Conservation (phyloP, 805 yeast genomes). For the Wickerhamomyces canadensis region DNA sequence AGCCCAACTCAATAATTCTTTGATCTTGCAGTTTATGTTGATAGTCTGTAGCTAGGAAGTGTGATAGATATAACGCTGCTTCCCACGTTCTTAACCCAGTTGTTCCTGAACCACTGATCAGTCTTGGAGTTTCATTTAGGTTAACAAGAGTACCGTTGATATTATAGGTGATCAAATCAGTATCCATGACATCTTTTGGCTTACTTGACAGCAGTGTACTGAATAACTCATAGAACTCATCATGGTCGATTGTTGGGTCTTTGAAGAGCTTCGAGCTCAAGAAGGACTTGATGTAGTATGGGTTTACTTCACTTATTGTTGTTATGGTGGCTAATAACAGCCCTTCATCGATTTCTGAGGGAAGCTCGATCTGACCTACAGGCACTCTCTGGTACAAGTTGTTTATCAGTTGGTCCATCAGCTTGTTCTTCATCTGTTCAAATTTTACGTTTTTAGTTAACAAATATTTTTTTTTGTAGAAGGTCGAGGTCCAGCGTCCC, state of each 20-base stretch:
- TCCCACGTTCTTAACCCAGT: constrained; percentile 95
- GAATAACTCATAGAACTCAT: constrained; percentile 31
- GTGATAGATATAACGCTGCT: constrained; percentile 67
- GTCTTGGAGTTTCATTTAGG: constrained; percentile 55
- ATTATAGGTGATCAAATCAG: constrained; percentile 29
- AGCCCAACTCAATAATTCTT: constrained; percentile 68
- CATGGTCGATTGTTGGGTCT: constrained; percentile 31
- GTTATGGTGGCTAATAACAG: constrained; percentile 17
- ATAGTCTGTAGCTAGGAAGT: constrained; percentile 33
- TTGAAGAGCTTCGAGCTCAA: constrained; percentile 36
- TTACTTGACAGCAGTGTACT: constrained; percentile 21
- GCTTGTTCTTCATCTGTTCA: too few species aligned
- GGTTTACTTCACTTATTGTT: constrained; percentile 31
- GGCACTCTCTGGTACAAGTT: constrained; percentile 22
- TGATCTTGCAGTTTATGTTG: constrained; percentile 14
- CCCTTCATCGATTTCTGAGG: constrained; percentile 10
- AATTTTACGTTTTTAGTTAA: too few species aligned
- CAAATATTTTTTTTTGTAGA: too few species aligned
- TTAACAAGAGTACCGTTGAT: constrained; percentile 20
- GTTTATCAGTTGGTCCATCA: constrained; percentile 12
- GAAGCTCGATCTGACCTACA: constrained; percentile 5
- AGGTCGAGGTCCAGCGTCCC: too few species aligned
- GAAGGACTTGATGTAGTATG: constrained; percentile 45
- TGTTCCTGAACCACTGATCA: constrained; percentile 71
- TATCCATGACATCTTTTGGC: constrained; percentile 22